A percentile compares a stretch with the other conserved stretches of the same genome.
Conservation (phyloP, 2,329 filamentous ascomycete genomes). For the Sphaerostilbella broomeana region DNA sequence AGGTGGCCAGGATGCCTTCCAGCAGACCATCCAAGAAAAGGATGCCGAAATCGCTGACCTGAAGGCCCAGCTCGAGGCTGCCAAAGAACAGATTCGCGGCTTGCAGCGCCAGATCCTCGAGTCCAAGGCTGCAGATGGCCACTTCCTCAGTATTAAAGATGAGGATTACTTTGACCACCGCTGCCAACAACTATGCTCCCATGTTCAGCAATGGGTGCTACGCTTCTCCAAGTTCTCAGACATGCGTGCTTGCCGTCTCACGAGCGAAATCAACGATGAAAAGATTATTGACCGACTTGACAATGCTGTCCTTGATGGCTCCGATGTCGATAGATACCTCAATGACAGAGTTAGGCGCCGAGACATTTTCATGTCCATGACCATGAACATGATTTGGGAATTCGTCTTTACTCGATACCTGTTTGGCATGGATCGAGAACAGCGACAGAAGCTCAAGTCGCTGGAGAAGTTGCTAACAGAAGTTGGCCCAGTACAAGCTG, state of each 20-base stretch:
- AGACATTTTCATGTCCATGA: conserved; percentile 97
- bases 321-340: conserved; percentile 83
- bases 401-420: conserved; percentile 97
- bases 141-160: conserved; percentile 74
- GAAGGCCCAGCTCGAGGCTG: conserved; percentile 68
- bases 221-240: conserved; percentile 98
- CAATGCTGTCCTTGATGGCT: conserved; percentile 88
- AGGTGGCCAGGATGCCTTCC: conserved; percentile 53
- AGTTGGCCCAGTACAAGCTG: conserved; percentile 79
- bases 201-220: conserved; percentile 95
- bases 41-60: conserved; percentile 77
- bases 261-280: conserved; percentile 79
- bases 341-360: conserved; percentile 80
- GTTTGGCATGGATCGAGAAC: conserved; percentile 97
- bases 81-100: conserved; percentile 54
- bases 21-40: conserved; percentile 66
- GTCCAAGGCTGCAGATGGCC: conserved; percentile 53
- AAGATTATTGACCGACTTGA: conserved; percentile 92
- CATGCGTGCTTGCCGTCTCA: conserved; percentile 76
- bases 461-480: conserved; percentile 88
- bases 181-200: conserved; percentile 90
- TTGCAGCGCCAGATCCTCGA: conserved; percentile 49
- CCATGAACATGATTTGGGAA: conserved; percentile 99
- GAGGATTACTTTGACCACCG: conserved; percentile 94
- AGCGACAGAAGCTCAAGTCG: conserved; percentile 93